Evolutionary conservation across 805 yeast genomes (phyloP), one percentile per base, ranked within the genome.

Genomic region (Candida sithepensis): DNA sequence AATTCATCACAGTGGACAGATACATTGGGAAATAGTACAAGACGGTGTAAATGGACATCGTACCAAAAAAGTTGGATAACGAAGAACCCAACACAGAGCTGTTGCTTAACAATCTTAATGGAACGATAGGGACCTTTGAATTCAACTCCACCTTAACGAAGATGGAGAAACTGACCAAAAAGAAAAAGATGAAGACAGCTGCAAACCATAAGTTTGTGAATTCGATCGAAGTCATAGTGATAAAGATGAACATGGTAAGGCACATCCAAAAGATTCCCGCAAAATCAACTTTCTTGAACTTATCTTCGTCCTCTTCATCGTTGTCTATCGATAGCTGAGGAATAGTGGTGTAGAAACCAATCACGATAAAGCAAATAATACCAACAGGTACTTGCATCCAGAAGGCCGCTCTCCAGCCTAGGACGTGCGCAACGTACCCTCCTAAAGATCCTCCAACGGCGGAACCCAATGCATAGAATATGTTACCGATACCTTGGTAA

Each of bases 401-500:
- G 59, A 82, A 82, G 20, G 84, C 81, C 63, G 68, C 71, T 61
- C 92, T 72, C 96, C 87, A 82, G 32, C 87, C 86, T 46, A 72
- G 69, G 32, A 51, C 51, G 50, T 80, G 82, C 20, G 82, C 74
- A 34, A 82, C 66, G 57, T 79, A 62, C 3, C 90, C 90, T 66
- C 70, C 84, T 32, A 79, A 62, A 2, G 81, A 63, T 1, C 92
- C 92, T 24, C 95, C 95, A 39, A 76, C 66, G 0, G 86, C 82
- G 3, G 89, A 84, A 2, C 97, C 97, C 24, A 84, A 58, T 3
- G 94, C 94, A 61, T 76, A 91, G 43, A 81, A 82, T 18, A 88
- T 72, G 62, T 90, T 90, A 33, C 88, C 90, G 41, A 88, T 57
- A 0, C 97, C 97, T 64, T 91, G 97, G 65, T 78, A 88, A 41